phyloP scores from a whole-genome alignment of 352 stramenopile genomes.

The Phytophthora ohioensis region DNA sequence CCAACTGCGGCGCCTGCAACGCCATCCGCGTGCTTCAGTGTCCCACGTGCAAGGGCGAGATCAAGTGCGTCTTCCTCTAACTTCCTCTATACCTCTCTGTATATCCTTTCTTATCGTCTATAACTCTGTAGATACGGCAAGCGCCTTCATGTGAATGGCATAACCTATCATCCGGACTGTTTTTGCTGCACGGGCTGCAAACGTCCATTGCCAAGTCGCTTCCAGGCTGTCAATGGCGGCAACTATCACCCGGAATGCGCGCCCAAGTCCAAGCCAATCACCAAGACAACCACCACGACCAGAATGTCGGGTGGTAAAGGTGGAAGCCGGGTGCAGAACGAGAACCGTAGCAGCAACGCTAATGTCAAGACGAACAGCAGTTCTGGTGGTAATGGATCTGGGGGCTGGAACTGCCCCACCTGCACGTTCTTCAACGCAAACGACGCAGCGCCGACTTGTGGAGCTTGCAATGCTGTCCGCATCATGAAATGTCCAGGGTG shows the following conservation, averaged over 20 bases:
- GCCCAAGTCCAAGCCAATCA: slow-evolving; percentile 33
- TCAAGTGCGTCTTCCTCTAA: slow-evolving; percentile 32
- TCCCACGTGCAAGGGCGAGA: slow-evolving; percentile 44
- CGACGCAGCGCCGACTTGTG: slow-evolving; percentile 34
- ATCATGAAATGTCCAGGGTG: slow-evolving; percentile 40
- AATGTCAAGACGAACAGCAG: slow-evolving; percentile 19
- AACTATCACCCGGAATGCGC: slow-evolving; percentile 55
- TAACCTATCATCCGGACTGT: slow-evolving; percentile 57
- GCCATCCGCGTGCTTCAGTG: slow-evolving; percentile 52
- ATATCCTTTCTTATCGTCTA: slow-evolving; percentile 18
- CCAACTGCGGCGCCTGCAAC: slow-evolving; percentile 53
- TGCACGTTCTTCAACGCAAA: slow-evolving; percentile 52
- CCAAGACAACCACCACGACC: slow-evolving; percentile 27
- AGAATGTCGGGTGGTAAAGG: slow-evolving; percentile 1
- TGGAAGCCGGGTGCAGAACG: slow-evolving; percentile 5
- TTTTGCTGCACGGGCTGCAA: slow-evolving; percentile 61
- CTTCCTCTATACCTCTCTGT: background rate
- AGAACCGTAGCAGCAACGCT: slow-evolving; percentile 27
- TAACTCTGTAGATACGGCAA: slow-evolving; percentile 41
- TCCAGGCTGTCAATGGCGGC: slow-evolving; percentile 47
- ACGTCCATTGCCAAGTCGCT: slow-evolving; percentile 39
- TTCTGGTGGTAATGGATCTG: slow-evolving; percentile 2
- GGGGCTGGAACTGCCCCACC: slow-evolving; percentile 42
- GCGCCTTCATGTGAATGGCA: slow-evolving; percentile 49
- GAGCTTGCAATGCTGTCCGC: slow-evolving; percentile 30